Evolutionary conservation across 768 basidiomycete species (phyloP), one percentile per base, ranked within the genome.

Genomic region (Boletus subparvulus): DNA sequence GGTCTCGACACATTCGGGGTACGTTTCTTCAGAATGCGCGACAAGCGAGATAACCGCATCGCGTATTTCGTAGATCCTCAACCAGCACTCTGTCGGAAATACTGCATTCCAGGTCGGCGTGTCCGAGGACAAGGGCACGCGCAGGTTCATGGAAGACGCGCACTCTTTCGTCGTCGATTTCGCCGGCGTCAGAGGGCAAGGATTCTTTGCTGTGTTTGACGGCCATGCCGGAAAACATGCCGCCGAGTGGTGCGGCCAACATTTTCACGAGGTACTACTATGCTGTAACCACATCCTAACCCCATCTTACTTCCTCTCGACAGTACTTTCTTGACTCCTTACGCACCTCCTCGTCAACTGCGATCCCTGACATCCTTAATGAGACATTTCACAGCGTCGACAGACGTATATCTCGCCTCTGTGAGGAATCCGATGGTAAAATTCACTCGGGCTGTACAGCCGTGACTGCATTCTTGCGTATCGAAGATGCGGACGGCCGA

Each of bases 141-240:
- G 97, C 59, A 80, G 96, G 61, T 92, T 89, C 48, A 98, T 98
- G 97, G 97, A 98, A 74, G 97, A 98, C 70, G 85, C 93, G 8
- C 94, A 98, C 71, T 93, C 94, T 24, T 97, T 98, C 67, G 86
- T 98, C 56, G 90, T 95, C 59, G 95, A 98, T 70, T 99, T 91
- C 71, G 94, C 86, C 37, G 84, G 86, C 36, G 79, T 98, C 19
- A 84, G 88, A 43, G 97, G 97, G 0, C 97, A 99, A 70, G 97
- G 95, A 9, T 98, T 97, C 79, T 98, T 96, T 71, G 96, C 96
- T 7, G 86, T 99, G 44, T 99, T 98, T 65, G 97, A 99, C 65
- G 97, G 97, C 3, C 97, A 99, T 70, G 97, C 97, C 1, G 97
- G 97, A 17, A 98, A 96, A 71, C 92, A 98, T 66, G 95, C 96